phyloP scores from a whole-genome alignment of 148 eudicot genomes.

The Silene latifolia region DNA sequence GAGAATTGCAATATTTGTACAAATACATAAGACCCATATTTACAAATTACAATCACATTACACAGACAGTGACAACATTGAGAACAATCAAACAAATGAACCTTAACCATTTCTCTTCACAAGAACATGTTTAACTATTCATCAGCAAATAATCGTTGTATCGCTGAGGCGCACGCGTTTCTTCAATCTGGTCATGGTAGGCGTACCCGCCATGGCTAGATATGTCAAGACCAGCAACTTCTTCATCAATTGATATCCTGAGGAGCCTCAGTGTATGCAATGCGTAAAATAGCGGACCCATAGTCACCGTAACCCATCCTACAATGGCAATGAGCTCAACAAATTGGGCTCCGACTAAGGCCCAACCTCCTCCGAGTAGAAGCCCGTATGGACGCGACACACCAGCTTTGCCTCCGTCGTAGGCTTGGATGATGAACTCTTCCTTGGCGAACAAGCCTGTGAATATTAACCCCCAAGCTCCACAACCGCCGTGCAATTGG shows the following conservation, averaged over 20 bases:
- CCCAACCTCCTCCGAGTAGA: conserved; percentile 69
- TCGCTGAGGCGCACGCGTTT: conserved; percentile 16
- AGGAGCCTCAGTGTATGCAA: conserved; percentile 47
- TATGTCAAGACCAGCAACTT: conserved; percentile 69
- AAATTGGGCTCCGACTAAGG: conserved; percentile 55
- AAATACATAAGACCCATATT: background rate
- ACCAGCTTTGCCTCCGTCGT: conserved; percentile 44
- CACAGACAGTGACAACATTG: background rate
- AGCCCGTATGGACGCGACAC: conserved; percentile 50
- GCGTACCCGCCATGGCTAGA: conserved; percentile 84
- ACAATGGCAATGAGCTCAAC: conserved; percentile 46
- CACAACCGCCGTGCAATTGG: conserved; percentile 76
- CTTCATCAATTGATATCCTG: conserved; percentile 59
- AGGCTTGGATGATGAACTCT: conserved; percentile 54
- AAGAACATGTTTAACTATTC: background rate
- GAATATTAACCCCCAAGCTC: conserved; percentile 75
- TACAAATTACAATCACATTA: background rate
- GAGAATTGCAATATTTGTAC: background rate
- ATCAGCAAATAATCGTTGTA: conserved; percentile 18
- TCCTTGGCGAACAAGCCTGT: conserved; percentile 71
- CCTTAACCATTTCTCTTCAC: background rate
- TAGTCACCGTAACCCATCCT: conserved; percentile 62
- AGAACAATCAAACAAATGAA: background rate
- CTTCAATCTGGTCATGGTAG: conserved; percentile 30
- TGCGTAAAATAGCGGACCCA: conserved; percentile 64